These are phyloP conservation scores for Lentinula sp. DNA, from an alignment of 768 basidiomycete genomes.

Conservation along the genomic window DNA sequence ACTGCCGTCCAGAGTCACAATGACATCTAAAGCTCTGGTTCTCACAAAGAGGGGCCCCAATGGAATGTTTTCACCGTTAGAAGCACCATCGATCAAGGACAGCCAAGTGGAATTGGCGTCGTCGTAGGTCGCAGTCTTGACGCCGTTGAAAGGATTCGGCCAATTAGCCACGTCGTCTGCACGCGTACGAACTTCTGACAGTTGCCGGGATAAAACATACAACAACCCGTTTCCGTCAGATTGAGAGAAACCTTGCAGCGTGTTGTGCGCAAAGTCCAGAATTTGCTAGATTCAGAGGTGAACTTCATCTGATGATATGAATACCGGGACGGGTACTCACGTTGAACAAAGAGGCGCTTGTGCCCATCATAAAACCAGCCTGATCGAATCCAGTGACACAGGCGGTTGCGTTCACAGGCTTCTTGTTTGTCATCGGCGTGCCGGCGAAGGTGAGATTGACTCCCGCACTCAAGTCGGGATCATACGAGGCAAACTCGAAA, in stretches of 20 bases:
- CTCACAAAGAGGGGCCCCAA: constrained; percentile 67
- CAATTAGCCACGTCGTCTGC: constrained; percentile 63
- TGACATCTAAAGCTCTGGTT: constrained; percentile 62
- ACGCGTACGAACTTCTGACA: constrained; percentile 44
- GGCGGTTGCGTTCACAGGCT: constrained; percentile 43
- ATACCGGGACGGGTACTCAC: constrained; percentile 22
- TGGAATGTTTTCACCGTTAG: constrained; percentile 71
- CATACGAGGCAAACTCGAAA: constrained; percentile 68
- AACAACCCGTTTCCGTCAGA: constrained; percentile 36
- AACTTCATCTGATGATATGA: constrained; percentile 30
- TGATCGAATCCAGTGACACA: constrained; percentile 78
- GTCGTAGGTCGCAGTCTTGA: constrained; percentile 44
- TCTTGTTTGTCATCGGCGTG: constrained; percentile 56
- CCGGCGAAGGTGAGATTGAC: constrained; percentile 59
- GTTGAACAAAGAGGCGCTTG: constrained; percentile 67
- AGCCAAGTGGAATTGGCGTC: constrained; percentile 50
- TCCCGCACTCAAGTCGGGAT: constrained; percentile 67
- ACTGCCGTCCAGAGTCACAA: constrained; percentile 70
- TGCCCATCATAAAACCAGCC: constrained; percentile 68
- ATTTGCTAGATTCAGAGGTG: constrained; percentile 59
- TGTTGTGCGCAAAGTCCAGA: constrained; percentile 38
- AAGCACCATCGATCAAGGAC: constrained; percentile 66
- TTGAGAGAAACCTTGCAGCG: constrained; percentile 32
- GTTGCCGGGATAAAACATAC: constrained; percentile 41
- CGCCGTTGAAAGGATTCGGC: constrained; percentile 54